Conservation (phyloP, 495 filamentous ascomycete genomes). For the Penicillium dipodomyicola region DNA sequence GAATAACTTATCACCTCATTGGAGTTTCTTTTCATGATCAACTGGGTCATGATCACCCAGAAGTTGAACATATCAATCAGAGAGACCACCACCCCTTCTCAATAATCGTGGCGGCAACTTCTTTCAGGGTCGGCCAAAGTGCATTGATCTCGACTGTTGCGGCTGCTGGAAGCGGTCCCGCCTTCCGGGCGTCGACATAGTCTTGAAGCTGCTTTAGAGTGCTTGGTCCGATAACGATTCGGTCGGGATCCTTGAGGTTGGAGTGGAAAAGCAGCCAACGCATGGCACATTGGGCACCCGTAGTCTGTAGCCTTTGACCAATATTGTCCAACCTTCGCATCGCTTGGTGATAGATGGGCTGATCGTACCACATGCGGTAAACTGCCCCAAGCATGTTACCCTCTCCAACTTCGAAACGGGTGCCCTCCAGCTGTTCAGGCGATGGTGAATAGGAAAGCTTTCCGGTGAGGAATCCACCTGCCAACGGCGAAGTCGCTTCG, state of each 20-base stretch:
- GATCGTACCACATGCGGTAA: conserved; percentile 24
- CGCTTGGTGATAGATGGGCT: conserved; percentile 22
- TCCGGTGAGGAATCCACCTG: conserved; percentile 50
- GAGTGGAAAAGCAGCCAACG: conserved; percentile 36
- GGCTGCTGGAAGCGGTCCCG: conserved; percentile 3
- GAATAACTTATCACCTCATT: background rate
- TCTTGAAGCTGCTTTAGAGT: conserved; percentile 18
- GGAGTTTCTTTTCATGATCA: background rate
- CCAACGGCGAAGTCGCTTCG: conserved; percentile 44
- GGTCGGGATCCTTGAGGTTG: conserved; percentile 21
- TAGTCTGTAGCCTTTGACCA: conserved; percentile 3
- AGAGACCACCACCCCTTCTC: conserved; percentile 18
- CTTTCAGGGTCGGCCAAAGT: conserved; percentile 7
- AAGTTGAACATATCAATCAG: background rate
- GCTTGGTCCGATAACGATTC: conserved; percentile 32
- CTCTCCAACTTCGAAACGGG: conserved; percentile 27
- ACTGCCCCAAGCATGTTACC: conserved; percentile 22
- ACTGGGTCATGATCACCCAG: background rate
- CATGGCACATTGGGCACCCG: conserved; percentile 23
- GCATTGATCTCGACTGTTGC: background rate
- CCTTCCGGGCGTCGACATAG: conserved; percentile 12
- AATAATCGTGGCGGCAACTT: conserved; percentile 4
- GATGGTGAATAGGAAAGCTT: conserved; percentile 27
- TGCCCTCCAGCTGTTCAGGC: conserved; percentile 17
- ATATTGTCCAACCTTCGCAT: conserved; percentile 11